Evolutionary conservation across 2,329 filamentous ascomycete species (phyloP).

Genomic region (Fusarium sp.): DNA sequence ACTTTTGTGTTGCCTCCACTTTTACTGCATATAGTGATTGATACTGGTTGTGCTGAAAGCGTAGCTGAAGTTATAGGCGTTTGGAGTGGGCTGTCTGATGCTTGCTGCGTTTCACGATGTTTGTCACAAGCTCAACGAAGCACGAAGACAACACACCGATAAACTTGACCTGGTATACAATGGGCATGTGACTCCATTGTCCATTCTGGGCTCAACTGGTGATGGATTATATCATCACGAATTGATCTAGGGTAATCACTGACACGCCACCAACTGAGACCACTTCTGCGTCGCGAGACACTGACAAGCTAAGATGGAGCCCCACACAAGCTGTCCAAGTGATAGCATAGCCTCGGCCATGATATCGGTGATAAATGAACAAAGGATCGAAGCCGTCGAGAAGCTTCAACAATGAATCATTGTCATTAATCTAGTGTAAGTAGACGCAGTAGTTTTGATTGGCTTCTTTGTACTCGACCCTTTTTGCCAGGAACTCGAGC

Average conservation of each 20-base stretch:
- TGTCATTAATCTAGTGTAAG: neutral
- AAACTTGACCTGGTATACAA: neutral
- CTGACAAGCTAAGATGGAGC: neutral
- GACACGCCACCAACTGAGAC: conserved; percentile 39
- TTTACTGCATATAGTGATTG: neutral
- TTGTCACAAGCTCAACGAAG: neutral
- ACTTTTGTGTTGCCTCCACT: conserved; percentile 22
- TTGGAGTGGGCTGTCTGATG: accelerated
- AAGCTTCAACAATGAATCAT: conserved; percentile 8
- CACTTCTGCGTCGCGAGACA: conserved; percentile 31
- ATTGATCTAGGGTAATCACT: conserved; percentile 33
- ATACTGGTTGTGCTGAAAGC: neutral
- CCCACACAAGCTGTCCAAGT: conserved; percentile 37
- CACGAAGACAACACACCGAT: neutral
- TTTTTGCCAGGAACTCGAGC: neutral
- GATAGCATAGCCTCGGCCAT: conserved; percentile 30
- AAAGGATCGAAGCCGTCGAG: neutral
- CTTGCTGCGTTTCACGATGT: conserved; percentile 2
- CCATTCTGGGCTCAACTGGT: conserved; percentile 5
- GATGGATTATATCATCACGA: conserved; percentile 2
- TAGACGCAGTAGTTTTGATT: neutral
- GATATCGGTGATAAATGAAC: conserved; percentile 4
- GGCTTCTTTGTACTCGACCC: neutral
- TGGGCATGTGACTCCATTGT: conserved; percentile 9
- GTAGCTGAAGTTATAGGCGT: neutral